Conservation (phyloP, 352 stramenopile genomes). For the Pythium coloratum region DNA sequence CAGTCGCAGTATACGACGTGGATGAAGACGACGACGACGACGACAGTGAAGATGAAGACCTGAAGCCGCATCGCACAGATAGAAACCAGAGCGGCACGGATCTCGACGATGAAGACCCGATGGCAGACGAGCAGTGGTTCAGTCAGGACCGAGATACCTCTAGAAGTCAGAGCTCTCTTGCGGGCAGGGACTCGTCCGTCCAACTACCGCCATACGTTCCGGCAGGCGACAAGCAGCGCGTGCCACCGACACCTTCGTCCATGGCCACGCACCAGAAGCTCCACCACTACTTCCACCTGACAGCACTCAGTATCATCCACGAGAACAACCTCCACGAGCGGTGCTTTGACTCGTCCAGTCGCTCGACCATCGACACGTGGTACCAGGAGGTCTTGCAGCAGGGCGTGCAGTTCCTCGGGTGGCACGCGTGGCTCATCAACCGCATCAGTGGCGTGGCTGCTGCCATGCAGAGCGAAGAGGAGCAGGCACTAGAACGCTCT, state of each 20-base stretch:
- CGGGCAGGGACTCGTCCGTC: background rate
- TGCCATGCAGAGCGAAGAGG: slow-evolving; percentile 42
- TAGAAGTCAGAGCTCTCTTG: background rate
- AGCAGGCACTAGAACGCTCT: slow-evolving; percentile 23
- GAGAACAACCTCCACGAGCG: slow-evolving; percentile 81
- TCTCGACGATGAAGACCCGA: slow-evolving; percentile 19
- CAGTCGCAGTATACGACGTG: slow-evolving; percentile 59
- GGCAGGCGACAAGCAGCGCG: slow-evolving; percentile 31
- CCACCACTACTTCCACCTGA: slow-evolving; percentile 88
- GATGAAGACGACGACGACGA: slow-evolving; percentile 73
- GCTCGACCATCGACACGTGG: slow-evolving; percentile 83
- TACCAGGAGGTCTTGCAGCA: slow-evolving; percentile 74
- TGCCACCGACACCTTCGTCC: slow-evolving; percentile 53
- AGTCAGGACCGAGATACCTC: slow-evolving; percentile 1
- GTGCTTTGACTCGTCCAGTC: slow-evolving; percentile 79
- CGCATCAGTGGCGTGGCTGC: slow-evolving; percentile 69
- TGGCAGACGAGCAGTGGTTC: slow-evolving; percentile 29
- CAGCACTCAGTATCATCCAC: slow-evolving; percentile 84
- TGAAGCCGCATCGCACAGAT: slow-evolving; percentile 18
- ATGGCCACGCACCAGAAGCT: slow-evolving; percentile 81
- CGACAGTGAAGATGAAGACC: slow-evolving; percentile 32
- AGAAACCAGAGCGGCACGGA: background rate
- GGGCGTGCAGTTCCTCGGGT: slow-evolving; percentile 75
- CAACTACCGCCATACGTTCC: background rate
- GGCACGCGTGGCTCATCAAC: slow-evolving; percentile 84